Conservation (phyloP, 2,329 filamentous ascomycete species). For the Coniosporium tulheliwenetii region DNA sequence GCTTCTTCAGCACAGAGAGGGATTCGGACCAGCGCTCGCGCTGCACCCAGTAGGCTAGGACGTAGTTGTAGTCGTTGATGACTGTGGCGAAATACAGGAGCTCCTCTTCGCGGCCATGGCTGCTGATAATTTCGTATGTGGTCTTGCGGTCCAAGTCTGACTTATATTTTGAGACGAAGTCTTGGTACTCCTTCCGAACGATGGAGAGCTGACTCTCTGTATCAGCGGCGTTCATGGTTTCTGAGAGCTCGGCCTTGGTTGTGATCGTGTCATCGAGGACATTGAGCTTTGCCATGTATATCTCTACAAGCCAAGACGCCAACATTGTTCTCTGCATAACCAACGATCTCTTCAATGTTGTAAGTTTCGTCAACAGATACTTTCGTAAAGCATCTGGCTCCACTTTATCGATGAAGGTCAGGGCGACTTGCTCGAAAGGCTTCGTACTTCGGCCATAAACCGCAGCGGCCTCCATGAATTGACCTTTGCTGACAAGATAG, state of each 20-base stretch:
- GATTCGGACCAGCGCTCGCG: slow-evolving; percentile 83
- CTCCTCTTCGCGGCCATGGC: slow-evolving; percentile 86
- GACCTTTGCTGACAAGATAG: slow-evolving; percentile 64
- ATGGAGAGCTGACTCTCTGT: slow-evolving; percentile 54
- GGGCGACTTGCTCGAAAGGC: slow-evolving; percentile 86
- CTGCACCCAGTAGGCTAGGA: slow-evolving; percentile 94
- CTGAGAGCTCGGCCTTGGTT: slow-evolving; percentile 67
- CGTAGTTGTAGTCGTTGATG: slow-evolving; percentile 84
- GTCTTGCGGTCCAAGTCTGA: slow-evolving; percentile 79
- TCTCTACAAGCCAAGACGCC: slow-evolving; percentile 83
- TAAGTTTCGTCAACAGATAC: slow-evolving; percentile 75
- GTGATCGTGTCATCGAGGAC: slow-evolving; percentile 86
- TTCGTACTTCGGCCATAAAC: slow-evolving; percentile 94
- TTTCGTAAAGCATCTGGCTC: slow-evolving; percentile 83
- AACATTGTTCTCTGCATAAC: slow-evolving; percentile 94
- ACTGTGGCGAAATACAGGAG: slow-evolving; percentile 80
- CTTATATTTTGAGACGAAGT: slow-evolving; percentile 77
- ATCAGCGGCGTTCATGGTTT: slow-evolving; percentile 54
- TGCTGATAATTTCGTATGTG: slow-evolving; percentile 89
- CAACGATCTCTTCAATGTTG: slow-evolving; percentile 63
- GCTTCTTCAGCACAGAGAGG: slow-evolving; percentile 76
- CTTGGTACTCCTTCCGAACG: slow-evolving; percentile 67
- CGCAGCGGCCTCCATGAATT: slow-evolving; percentile 71
- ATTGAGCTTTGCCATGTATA: slow-evolving; percentile 96
- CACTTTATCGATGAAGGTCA: slow-evolving; percentile 77